Base-by-base conservation (phyloP, 2,329 filamentous ascomycete species). In the Neocucurbitaria cava region DNA sequence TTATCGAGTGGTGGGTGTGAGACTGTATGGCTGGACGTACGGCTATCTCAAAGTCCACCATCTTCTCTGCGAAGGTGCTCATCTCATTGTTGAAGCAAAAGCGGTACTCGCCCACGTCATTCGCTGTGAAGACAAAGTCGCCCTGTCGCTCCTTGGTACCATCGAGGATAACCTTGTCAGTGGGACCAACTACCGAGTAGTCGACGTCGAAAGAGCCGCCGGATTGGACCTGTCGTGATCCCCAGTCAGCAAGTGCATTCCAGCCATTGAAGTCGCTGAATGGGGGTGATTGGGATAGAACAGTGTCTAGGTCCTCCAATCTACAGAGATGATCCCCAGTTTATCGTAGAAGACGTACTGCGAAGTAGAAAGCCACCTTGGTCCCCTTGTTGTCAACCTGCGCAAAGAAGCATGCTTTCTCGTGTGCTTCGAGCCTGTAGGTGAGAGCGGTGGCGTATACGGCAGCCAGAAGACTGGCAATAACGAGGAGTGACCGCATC, bases 71-170 rank as follows among this genome's bases (percentile, higher is more conserved):
- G 75, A 96, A 97, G 0, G 94, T 98, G 73, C 91, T 96, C 90
- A 99, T 96, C 74, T 95, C 90, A 73, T 99, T 99, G 79, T 93
- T 90, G 83, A 99, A 99, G 85, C 95, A 99, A 82, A 99, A 98
- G 49, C 88, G 87, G 81, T 98, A 97, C 72, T 98, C 94, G 63
- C 95, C 95, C 6, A 85, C 73, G 47, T 92, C 87, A 70, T 92
- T 91, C 41, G 93, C 95, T 0, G 93, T 96, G 78, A 99, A 99
- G 59, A 99, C 95, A 73, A 96, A 98, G 78, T 99, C 95, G 49
- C 94, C 95, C 79, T 98, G 94, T 63, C 94, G 87, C 81, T 91
- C 95, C 80, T 96, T 98, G 66, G 88, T 83, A 58, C 93, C 95
- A 56, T 93, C 87, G 69, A 98, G 80, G 57, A 99, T 89, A 58